Conservation (phyloP, 2,329 filamentous ascomycete species). For the Cordyceps farinosa region DNA sequence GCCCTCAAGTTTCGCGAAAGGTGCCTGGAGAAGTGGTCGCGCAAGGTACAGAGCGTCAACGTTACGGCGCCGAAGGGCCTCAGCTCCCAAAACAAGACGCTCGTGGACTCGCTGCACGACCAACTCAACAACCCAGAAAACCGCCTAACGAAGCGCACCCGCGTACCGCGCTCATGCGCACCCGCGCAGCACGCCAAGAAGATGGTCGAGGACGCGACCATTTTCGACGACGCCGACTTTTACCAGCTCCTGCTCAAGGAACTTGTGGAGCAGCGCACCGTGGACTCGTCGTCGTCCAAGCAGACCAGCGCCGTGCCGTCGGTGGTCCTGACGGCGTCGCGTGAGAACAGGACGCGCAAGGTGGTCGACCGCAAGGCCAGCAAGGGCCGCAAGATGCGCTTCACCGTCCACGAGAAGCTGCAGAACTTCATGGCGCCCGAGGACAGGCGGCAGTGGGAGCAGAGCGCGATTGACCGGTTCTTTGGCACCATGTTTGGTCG, state of each 20-base stretch:
- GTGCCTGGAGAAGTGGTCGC: conserved; percentile 85
- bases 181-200: conserved; percentile 62
- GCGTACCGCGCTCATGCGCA: conserved; percentile 71
- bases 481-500: conserved; percentile 74
- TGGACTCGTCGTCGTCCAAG: conserved; percentile 57
- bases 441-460: conserved; percentile 75
- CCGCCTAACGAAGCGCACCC: conserved; percentile 65
- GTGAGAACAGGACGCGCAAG: conserved; percentile 76
- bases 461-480: conserved; percentile 71
- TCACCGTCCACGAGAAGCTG: conserved; percentile 93
- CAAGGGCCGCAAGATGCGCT: conserved; percentile 91
- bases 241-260: conserved; percentile 92
- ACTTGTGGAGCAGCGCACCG: conserved; percentile 82
- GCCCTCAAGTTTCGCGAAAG: conserved; percentile 61
- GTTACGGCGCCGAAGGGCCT: conserved; percentile 27
- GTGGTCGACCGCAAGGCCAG: conserved; percentile 90
- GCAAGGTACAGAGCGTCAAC: conserved; percentile 57
- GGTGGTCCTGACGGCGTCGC: conserved; percentile 63
- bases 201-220: conserved; percentile 53
- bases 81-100: conserved; percentile 35
- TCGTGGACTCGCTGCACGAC: conserved; percentile 65
- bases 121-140: conserved; percentile 62
- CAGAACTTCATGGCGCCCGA: conserved; percentile 98
- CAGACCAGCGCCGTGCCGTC: conserved; percentile 46
- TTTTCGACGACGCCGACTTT: conserved; percentile 94